phyloP scores from a whole-genome alignment of 2,329 filamentous ascomycete species.

The Fusarium dlaminii region DNA sequence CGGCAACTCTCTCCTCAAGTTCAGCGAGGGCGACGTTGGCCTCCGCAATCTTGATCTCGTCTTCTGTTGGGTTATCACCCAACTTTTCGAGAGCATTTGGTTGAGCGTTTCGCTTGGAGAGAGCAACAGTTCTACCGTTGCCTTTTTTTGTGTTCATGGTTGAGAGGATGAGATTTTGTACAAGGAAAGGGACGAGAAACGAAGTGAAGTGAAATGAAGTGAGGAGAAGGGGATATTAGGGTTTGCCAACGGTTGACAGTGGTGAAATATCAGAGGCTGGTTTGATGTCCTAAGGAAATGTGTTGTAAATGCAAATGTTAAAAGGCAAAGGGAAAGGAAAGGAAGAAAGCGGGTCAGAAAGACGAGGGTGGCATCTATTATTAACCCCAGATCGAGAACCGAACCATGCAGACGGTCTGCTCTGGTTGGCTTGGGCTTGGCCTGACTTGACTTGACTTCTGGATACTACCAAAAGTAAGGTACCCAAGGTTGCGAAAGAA shows the following conservation, averaged over 20 bases:
- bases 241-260: background rate
- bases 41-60: conserved; percentile 50
- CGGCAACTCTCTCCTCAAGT: conserved; percentile 62
- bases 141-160: conserved; percentile 46
- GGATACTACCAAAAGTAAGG: background rate
- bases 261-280: background rate
- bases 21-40: conserved; percentile 53
- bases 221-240: background rate
- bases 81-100: conserved; percentile 50
- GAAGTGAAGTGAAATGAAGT: background rate
- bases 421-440: background rate
- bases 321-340: background rate
- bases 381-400: conserved; percentile 28
- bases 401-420: conserved; percentile 7
- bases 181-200: background rate
- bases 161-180: background rate
- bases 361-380: conserved; percentile 36
- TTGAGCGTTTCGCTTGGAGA: conserved; percentile 47
- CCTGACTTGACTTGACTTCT: conserved; percentile 5
- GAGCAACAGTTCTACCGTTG: conserved; percentile 44
- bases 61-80: conserved; percentile 47
- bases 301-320: conserved; percentile 10
- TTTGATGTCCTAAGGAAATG: background rate
- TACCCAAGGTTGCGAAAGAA: background rate
- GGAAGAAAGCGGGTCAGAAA: conserved; percentile 36